Evolutionary conservation across 257 asterid genomes (phyloP).

Genomic region (Prunella vulgaris): DNA sequence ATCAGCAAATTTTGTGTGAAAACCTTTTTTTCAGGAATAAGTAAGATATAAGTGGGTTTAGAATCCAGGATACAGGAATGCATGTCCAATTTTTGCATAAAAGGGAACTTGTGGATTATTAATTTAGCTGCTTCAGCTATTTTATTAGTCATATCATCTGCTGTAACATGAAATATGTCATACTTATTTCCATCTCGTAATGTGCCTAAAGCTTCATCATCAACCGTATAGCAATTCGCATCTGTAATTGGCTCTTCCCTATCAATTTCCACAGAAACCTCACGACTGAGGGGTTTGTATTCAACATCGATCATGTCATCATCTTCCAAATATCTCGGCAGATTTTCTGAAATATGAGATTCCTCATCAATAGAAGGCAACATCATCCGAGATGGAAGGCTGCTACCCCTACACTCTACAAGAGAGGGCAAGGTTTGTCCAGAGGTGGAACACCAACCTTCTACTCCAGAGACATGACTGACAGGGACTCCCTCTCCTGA

Average conservation of each 20-base stretch:
- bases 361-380: constrained; percentile 52
- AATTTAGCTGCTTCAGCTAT: constrained; percentile 23
- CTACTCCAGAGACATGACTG: constrained; percentile 21
- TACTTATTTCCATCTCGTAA: constrained; percentile 27
- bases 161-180: constrained; percentile 19
- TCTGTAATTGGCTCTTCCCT: constrained; percentile 36
- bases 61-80: constrained; percentile 34
- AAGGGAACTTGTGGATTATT: constrained; percentile 39
- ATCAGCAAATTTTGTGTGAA: constrained; percentile 18
- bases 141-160: constrained; percentile 13
- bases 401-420: constrained; percentile 50
- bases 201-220: constrained; percentile 27
- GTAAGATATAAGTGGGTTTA: constrained; percentile 33
- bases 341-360: constrained; percentile 39
- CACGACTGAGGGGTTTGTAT: constrained; percentile 15
- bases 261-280: constrained; percentile 26
- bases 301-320: constrained; percentile 34
- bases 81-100: constrained; percentile 31
- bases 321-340: constrained; percentile 37
- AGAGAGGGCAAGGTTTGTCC: constrained; percentile 34
- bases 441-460: constrained; percentile 29
- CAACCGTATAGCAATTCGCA: constrained; percentile 22
- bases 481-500: constrained; percentile 31
- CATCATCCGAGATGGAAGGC: constrained; percentile 40
- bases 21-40: constrained; percentile 21